phyloP scores from a whole-genome alignment of 352 stramenopile genomes.

The Aphanomyces cochlioides region DNA sequence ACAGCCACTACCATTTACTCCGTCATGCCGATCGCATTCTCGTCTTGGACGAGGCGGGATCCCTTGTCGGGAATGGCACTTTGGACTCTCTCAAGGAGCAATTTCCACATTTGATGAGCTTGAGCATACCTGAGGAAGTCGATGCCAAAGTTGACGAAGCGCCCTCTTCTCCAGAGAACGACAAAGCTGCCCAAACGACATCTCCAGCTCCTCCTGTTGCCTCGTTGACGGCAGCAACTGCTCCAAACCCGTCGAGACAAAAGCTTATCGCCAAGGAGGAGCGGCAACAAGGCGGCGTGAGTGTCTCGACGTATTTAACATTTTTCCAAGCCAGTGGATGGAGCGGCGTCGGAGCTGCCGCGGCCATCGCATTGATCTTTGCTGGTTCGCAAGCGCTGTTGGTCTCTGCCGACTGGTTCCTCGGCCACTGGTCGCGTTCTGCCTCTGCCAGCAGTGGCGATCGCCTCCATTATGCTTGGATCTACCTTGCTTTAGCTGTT shows the following conservation, averaged over 20 bases:
- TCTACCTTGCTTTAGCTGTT: not conserved
- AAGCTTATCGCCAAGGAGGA: constrained; percentile 33
- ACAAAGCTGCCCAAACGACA: not conserved
- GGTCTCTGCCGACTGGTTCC: constrained; percentile 17
- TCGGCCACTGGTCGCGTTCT: not conserved
- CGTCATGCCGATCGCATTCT: constrained; percentile 42
- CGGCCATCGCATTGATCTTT: not conserved
- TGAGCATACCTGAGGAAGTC: not conserved
- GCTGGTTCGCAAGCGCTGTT: not conserved
- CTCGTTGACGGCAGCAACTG: not conserved
- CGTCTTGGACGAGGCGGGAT: constrained; percentile 36
- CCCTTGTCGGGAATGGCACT: constrained; percentile 32
- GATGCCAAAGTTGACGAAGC: not conserved
- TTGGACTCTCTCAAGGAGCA: not conserved
- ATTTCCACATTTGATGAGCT: not conserved
- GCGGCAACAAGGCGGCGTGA: constrained; percentile 35
- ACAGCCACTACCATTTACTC: constrained; percentile 47
- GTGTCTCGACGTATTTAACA: constrained; percentile 35
- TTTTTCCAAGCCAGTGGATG: constrained; percentile 38
- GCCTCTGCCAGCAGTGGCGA: not conserved
- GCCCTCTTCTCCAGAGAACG: too few species aligned
- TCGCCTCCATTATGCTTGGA: not conserved
- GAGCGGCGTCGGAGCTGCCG: constrained; percentile 24
- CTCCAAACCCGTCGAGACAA: not conserved
- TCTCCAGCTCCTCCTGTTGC: not conserved